Evolutionary conservation across 192 early-diverging fungal genomes (phyloP), one percentile per base, ranked within the genome.

Genomic region (Neocallimastix lanati): DNA sequence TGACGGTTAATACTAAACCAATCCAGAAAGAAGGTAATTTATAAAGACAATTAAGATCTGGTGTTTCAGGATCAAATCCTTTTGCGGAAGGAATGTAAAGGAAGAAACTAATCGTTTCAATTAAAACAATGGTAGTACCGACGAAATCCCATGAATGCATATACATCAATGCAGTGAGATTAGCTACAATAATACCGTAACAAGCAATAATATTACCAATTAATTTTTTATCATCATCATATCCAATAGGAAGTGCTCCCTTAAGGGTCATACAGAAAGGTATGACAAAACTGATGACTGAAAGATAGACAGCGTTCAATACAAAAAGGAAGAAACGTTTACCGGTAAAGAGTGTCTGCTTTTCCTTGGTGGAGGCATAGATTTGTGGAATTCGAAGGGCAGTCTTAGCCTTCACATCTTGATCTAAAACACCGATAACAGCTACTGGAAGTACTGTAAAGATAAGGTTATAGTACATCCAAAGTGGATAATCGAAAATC

Each of bases 281-380:
- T 82, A 93, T 94, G 82, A 88, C 97, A 77, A 94, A 93, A 21
- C 80, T 80, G 40, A 96, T 88, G 14, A 95, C 81, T 9, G 95
- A 97, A 85, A 97, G 96, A 89, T 93, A 99, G 28, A 98, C 84
- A 28, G 92, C 96, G 82, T 99, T 95, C 13, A 92, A 29, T 80
- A 96, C 91, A 82, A 94, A 99, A 77, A 67, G 21, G 86, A 91
- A 94, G 83, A 97, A 99, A 76, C 94, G 89, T 79, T 84, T 87
- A 84, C 92, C 91, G 77, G 89, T 94, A 82, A 93, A 97, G 29
- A 95, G 89, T 35, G 88, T 86, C 82, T 96, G 92, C 30, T 88
- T 86, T 95, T 28, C 96, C 95, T 28, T 93, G 86, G 18, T 83
- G 77, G 83, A 67, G 1, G 50, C 25, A n/a, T 99, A 99, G 0